Percentiles rank a stretch among this genome's conserved stretches.
phyloP scores from a whole-genome alignment of 2,329 filamentous ascomycete genomes.

The Sporothrix sp. region DNA sequence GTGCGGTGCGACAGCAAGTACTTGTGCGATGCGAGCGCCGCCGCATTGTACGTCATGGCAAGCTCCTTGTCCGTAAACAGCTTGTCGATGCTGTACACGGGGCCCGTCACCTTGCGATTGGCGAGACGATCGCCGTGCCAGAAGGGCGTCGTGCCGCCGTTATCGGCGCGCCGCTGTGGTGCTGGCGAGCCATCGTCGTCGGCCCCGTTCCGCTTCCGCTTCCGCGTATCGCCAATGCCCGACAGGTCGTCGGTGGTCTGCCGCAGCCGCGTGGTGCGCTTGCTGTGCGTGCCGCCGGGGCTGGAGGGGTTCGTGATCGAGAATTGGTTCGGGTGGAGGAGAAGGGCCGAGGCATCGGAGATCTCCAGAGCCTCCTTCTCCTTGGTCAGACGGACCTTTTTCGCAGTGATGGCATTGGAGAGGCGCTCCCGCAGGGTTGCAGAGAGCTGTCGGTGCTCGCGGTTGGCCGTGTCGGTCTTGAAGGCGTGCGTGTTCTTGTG shows the following conservation, averaged over 20 bases:
- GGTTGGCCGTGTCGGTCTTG: constrained; percentile 51
- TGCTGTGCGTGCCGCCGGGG: constrained; percentile 52
- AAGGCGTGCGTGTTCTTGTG: constrained; percentile 51
- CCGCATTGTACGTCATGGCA: constrained; percentile 53
- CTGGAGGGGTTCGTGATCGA: constrained; percentile 55
- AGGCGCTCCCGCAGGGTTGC: constrained; percentile 56
- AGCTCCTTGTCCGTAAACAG: constrained; percentile 63
- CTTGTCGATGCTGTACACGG: constrained; percentile 57
- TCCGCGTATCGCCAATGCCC: constrained; percentile 47
- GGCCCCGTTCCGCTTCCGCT: constrained; percentile 48
- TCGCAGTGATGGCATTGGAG: constrained; percentile 54
- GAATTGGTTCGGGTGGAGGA: constrained; percentile 59
- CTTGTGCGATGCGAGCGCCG: constrained; percentile 52
- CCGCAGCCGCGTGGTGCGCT: constrained; percentile 52
- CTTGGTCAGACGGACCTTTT: constrained; percentile 53
- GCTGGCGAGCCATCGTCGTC: constrained; percentile 54
- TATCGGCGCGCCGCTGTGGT: constrained; percentile 47
- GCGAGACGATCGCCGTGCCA: constrained; percentile 53
- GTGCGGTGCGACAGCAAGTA: constrained; percentile 50
- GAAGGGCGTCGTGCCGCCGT: constrained; percentile 48
- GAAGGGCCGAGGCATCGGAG: constrained; percentile 53
- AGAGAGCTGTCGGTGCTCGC: constrained; percentile 50
- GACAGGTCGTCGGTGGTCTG: constrained; percentile 50
- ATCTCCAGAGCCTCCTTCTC: constrained; percentile 62
- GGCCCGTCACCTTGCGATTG: constrained; percentile 46